Base-by-base conservation (phyloP, 164 flowering plant species). In the Litsea cubeba region DNA sequence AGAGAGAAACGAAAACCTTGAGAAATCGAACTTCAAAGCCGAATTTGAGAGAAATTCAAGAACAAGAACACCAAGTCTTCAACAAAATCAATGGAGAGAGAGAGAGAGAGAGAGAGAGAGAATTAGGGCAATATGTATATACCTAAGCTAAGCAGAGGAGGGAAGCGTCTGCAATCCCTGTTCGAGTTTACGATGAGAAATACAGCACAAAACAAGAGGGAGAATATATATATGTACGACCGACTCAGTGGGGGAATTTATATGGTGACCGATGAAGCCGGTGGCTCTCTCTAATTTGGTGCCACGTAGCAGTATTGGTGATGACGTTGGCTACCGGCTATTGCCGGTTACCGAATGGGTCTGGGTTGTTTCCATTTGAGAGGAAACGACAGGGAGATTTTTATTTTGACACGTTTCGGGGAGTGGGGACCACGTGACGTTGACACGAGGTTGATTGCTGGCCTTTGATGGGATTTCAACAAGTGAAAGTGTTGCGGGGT, bases 251-350 rank as follows among this genome's bases (percentile, higher is more conserved):
- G 46, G 4, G 23, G 51, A 23, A 49, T 30, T 71, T 24, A 40
- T 76, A 35, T 1, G 20, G 12, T 7, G 50, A 72, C 79, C 68
- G 76, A 65, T 17, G 22, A 3, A 77, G 24, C 72, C 76, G 69
- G 79, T 77, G 28, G 50, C 40, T 10, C 20, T 54, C 17, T 66
- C 46, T 40, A 1, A 67, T 30, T 72, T 66, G 49, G 66, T 54
- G 71, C 79, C 79, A 72, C 75, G 66, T 26, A 5, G 5, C 35
- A 30, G 35, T 5, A 66, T 12, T 5, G 70, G 22, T 24, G 76
- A 73, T 69, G 35, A 64, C 46, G 72, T 35, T 73, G 30, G 72
- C 50, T 12, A 73, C 76, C 23, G 76, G 76, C 74, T 69, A 64
- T 35, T 23, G 60, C 73, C 76, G 57, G 79, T 77, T 72, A 18